phyloP scores from a whole-genome alignment of 768 basidiomycete species.

The Tylopilus felleus region DNA sequence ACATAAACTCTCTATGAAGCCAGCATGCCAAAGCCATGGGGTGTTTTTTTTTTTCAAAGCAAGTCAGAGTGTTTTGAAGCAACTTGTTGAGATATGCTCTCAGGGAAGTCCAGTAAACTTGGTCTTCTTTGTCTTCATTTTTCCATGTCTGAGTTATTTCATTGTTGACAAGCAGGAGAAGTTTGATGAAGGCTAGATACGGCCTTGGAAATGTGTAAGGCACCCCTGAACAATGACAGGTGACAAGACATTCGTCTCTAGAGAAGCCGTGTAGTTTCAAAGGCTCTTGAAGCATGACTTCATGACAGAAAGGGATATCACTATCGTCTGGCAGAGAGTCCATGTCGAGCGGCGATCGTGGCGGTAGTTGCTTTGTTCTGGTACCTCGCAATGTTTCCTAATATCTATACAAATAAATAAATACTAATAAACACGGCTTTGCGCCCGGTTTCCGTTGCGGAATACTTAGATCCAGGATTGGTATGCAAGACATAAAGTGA shows the following conservation, averaged over 20 bases:
- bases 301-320: background rate
- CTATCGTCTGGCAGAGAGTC: too few relatives aligned
- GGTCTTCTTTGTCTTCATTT: background rate
- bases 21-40: background rate
- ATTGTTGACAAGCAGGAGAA: background rate
- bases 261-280: background rate
- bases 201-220: background rate
- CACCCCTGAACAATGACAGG: background rate
- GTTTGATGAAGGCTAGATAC: background rate
- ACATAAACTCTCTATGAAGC: slow-evolving; percentile 10
- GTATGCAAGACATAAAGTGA: too few relatives aligned
- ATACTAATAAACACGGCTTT: too few relatives aligned
- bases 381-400: too few relatives aligned
- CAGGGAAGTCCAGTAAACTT: slow-evolving; percentile 2
- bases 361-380: too few relatives aligned
- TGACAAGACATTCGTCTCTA: background rate
- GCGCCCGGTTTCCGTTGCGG: too few relatives aligned
- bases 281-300: background rate
- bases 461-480: too few relatives aligned
- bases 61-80: background rate
- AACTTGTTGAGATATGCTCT: background rate
- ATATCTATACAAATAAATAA: too few relatives aligned
- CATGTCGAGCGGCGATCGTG: too few relatives aligned
- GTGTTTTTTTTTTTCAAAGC: background rate
- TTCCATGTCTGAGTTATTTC: background rate